These are phyloP conservation scores for Boletus hoseneyae DNA, from an alignment of 1,284 basidiomycete species.

Conservation along the genomic window DNA sequence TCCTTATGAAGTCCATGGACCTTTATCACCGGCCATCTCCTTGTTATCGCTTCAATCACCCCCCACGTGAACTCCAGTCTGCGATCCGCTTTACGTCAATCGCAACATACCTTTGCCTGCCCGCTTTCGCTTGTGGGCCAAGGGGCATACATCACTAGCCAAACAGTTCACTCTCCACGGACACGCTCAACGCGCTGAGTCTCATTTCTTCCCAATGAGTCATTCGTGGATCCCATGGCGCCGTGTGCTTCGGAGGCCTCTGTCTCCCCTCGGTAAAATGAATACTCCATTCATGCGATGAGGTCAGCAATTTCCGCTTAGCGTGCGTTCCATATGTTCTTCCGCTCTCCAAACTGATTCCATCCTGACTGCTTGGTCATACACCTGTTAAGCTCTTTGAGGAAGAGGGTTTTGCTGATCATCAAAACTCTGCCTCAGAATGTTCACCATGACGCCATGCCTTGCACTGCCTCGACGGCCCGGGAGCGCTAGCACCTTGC, in stretches of 20 bases:
- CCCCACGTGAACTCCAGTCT: slow-evolving; percentile 23
- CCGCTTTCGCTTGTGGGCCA: slow-evolving; percentile 32
- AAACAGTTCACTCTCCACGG: slow-evolving; percentile 27
- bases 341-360: slow-evolving; percentile 11
- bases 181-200: slow-evolving; percentile 22
- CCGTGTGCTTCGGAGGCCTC: slow-evolving; percentile 10
- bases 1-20: slow-evolving; percentile 19
- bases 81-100: slow-evolving; percentile 31
- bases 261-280: slow-evolving; percentile 15
- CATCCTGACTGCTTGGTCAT: slow-evolving; percentile 15
- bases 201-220: slow-evolving; percentile 10
- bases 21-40: slow-evolving; percentile 31
- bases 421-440: slow-evolving; percentile 22
- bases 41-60: slow-evolving; percentile 19
- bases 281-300: slow-evolving; percentile 17
- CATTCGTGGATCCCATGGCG: slow-evolving; percentile 15
- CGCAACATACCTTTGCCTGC: slow-evolving; percentile 31
- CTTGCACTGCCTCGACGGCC: slow-evolving; percentile 27
- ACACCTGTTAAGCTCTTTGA: slow-evolving; percentile 32
- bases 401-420: slow-evolving; percentile 30
- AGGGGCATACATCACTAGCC: slow-evolving; percentile 21
- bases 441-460: slow-evolving; percentile 27
- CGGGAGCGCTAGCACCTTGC: slow-evolving; percentile 23
- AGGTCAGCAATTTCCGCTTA: slow-evolving; percentile 30
- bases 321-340: slow-evolving; percentile 8